A percentile compares a stretch with the other conserved stretches of the same genome.
Evolutionary conservation across 495 filamentous ascomycete genomes (phyloP).

Genomic region (Cryomyces minteri): DNA sequence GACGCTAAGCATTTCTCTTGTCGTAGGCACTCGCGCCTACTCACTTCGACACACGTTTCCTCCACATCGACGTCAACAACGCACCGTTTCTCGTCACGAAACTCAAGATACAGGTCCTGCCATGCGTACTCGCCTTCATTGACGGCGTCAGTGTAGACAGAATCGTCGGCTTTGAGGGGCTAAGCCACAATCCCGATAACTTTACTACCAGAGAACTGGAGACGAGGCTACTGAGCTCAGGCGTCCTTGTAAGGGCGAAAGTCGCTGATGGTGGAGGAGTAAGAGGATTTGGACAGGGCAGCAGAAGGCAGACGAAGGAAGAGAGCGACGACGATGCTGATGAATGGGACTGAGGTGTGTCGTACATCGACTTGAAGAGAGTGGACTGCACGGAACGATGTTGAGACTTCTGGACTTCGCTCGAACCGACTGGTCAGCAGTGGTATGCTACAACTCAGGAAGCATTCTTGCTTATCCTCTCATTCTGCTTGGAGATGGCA

Average conservation of each 20-base stretch:
- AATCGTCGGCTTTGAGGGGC: slow-evolving; percentile 57
- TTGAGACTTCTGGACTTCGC: no score
- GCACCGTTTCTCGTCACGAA: slow-evolving; percentile 57
- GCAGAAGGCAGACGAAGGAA: slow-evolving; percentile 18
- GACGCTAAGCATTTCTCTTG: no score
- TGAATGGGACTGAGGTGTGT: slow-evolving; percentile 39
- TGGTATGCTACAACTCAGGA: no score
- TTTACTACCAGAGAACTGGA: slow-evolving; percentile 49
- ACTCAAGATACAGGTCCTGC: slow-evolving; percentile 48
- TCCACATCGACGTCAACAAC: slow-evolving; percentile 51
- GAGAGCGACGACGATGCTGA: slow-evolving; percentile 21
- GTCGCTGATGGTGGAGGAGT: slow-evolving; percentile 23
- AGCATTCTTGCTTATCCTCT: no score
- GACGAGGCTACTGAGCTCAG: slow-evolving; percentile 35
- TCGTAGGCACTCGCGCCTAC: slow-evolving; percentile 31
- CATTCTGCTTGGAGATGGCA: no score
- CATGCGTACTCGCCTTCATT: slow-evolving; percentile 57
- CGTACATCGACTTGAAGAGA: background rate
- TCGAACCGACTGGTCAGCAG: no score
- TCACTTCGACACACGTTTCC: slow-evolving; percentile 52
- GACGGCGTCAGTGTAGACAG: slow-evolving; percentile 48
- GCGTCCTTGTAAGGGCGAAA: slow-evolving; percentile 39
- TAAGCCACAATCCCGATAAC: slow-evolving; percentile 38
- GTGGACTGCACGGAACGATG: no score
- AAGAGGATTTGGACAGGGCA: slow-evolving; percentile 12